phyloP scores from a whole-genome alignment of 495 filamentous ascomycete genomes.

The Talaromyces nanjingensis region DNA sequence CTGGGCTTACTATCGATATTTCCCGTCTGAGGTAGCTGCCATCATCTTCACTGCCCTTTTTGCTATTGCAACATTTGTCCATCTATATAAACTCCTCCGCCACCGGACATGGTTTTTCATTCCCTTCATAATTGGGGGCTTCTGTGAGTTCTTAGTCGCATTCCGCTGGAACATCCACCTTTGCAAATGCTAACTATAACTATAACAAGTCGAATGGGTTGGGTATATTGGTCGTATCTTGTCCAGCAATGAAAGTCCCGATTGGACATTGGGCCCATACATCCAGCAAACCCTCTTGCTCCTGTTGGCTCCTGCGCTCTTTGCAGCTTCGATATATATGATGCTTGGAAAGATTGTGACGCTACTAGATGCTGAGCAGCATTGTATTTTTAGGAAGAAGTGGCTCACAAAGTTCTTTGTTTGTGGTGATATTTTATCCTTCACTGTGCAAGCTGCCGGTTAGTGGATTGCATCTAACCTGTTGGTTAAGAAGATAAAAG shows the following conservation, averaged over 20 bases:
- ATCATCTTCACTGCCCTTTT: slow-evolving; percentile 49
- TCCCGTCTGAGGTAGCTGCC: slow-evolving; percentile 27
- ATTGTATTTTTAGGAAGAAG: slow-evolving; percentile 15
- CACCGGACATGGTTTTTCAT: slow-evolving; percentile 56
- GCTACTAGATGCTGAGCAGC: slow-evolving; percentile 36
- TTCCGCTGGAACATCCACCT: not conserved
- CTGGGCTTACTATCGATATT: no score
- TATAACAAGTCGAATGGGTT: slow-evolving; percentile 43
- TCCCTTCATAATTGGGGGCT: slow-evolving; percentile 48
- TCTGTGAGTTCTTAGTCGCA: slow-evolving; percentile 36
- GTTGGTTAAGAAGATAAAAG: not conserved
- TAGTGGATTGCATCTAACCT: slow-evolving; percentile 9
- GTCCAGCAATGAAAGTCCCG: slow-evolving; percentile 20
- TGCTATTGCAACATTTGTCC: slow-evolving; percentile 32
- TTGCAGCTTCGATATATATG: slow-evolving; percentile 54
- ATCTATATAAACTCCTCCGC: slow-evolving; percentile 40
- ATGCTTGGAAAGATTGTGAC: slow-evolving; percentile 43
- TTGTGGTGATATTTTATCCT: slow-evolving; percentile 29
- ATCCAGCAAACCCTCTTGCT: slow-evolving; percentile 32
- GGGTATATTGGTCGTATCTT: slow-evolving; percentile 50
- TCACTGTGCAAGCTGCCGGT: slow-evolving; percentile 25
- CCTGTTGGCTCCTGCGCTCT: slow-evolving; percentile 20
- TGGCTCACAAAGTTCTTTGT: slow-evolving; percentile 30
- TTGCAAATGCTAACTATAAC: slow-evolving; percentile 1
- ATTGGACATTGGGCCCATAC: slow-evolving; percentile 21